Evolutionary conservation across 2,329 filamentous ascomycete genomes (phyloP), one percentile per base, ranked within the genome.

Genomic region (Penicillium frequentans): DNA sequence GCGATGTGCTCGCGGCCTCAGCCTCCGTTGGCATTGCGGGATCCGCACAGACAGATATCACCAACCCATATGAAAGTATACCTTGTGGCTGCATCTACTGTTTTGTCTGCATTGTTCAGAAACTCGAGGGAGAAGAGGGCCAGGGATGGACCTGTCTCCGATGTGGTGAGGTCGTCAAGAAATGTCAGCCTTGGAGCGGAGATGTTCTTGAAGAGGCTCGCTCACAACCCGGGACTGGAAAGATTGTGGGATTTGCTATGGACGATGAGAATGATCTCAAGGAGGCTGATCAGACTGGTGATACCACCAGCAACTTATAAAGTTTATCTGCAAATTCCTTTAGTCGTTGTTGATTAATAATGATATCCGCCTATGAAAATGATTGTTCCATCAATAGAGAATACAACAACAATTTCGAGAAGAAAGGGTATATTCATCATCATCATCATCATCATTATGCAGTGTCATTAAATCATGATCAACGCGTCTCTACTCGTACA

Each of bases 11-110:
- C 64, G 86, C 89, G 1, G 85, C 86, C 0, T 84, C 87, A 44
- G 77, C 70, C 2, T 82, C 87, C 5, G 87, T 87, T 58, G 92
- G 93, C 14, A 89, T 96, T 11, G 83, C 96, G 43, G 93, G 93
- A 19, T 96, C 90, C 19, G 90, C 91, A 7, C 89, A 92, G 63
- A 97, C 93, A 0, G 95, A 98, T 68, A 88, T 98, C 60, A 97
- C 93, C 5, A 99, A 98, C 71, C 93, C 95, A 0, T 99, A 99
- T 72, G 91, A 96, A 76, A 86, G 92, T 0, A 85, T 93, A 2
- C 88, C 91, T 0, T 99, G 95, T 68, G 90, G 90, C 0, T 96
- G 93, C 73, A 82, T 97, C 57, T 99, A 98, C 77, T 99, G 95
- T 75, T 99, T 96, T 71, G 91, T 96, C 19, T 99, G 95, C 70